Evolutionary conservation across 345 rosid species (phyloP).

Genomic region (Linum tenue): DNA sequence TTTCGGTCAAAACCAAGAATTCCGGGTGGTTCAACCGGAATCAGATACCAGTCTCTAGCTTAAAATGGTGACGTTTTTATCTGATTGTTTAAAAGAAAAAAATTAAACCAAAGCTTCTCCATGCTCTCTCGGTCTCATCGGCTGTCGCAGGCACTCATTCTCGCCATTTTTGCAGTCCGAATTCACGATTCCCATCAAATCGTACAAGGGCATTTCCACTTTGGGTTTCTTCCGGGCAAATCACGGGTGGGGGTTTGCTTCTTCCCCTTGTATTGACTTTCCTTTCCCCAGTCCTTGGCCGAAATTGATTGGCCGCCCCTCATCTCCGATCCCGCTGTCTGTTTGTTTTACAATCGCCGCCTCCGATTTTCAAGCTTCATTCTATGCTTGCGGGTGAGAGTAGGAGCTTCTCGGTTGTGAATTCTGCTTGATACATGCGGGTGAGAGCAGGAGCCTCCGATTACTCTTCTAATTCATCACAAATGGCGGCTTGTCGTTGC

Average conservation of each 20-base stretch:
- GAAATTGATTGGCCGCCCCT: constrained; percentile 9
- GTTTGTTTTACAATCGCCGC: constrained; percentile 21
- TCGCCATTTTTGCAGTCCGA: background rate
- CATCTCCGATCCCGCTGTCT: constrained; percentile 12
- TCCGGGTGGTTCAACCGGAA: no score
- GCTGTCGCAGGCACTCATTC: background rate
- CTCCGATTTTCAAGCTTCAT: constrained; percentile 1
- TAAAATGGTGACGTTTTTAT: no score
- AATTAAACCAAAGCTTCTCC: no score
- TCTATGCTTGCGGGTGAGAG: constrained; percentile 43
- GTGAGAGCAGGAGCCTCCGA: background rate
- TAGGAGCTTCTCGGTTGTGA: constrained; percentile 24
- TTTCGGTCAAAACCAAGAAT: no score
- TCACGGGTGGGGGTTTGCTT: background rate
- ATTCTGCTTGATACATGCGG: constrained; percentile 35
- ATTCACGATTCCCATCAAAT: no score
- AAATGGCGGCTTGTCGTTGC: constrained; percentile 58
- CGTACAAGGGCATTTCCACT: background rate
- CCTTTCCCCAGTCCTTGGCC: background rate
- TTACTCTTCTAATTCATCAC: constrained; percentile 40
- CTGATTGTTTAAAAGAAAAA: no score
- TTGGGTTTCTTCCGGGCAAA: constrained; percentile 12
- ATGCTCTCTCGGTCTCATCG: no score
- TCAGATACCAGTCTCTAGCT: no score
- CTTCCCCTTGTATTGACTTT: no score